Conservation (phyloP, 352 stramenopile species). For the Globisporangium yorkense region DNA sequence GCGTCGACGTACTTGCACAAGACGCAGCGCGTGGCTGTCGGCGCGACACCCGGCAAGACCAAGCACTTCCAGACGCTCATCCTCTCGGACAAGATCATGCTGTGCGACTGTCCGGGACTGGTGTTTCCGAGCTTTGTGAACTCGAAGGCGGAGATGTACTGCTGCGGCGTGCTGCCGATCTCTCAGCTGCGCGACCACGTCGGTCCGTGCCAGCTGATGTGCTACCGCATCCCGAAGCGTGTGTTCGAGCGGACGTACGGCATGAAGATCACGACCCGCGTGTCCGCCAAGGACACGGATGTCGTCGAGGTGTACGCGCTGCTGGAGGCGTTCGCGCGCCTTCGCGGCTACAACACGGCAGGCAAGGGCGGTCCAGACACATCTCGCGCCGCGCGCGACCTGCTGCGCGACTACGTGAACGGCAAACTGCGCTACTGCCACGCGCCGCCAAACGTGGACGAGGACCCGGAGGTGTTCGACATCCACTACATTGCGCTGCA, state of each 20-base stretch:
- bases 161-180: constrained; percentile 97
- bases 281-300: constrained; percentile 66
- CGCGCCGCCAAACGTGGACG: constrained; percentile 70
- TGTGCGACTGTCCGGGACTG: constrained; percentile 99
- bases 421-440: constrained; percentile 97
- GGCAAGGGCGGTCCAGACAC: constrained; percentile 94
- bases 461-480: constrained; percentile 60
- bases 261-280: constrained; percentile 85
- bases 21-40: constrained; percentile 95
- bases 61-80: constrained; percentile 99
- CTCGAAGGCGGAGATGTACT: constrained; percentile 98
- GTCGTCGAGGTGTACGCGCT: constrained; percentile 75
- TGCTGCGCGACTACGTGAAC: constrained; percentile 98
- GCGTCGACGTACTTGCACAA: constrained; percentile 94
- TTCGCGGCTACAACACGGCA: constrained; percentile 90
- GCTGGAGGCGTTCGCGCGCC: constrained; percentile 74
- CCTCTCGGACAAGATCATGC: constrained; percentile 94
- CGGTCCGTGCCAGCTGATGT: constrained; percentile 93
- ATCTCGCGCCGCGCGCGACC: constrained; percentile 90
- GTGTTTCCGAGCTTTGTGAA: constrained; percentile 99
- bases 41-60: constrained; percentile 98
- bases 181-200: constrained; percentile 96
- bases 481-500: constrained; percentile 57
- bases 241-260: constrained; percentile 97
- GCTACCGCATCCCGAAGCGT: constrained; percentile 91